Percentiles rank a stretch among this genome's conserved stretches.
Evolutionary conservation across 495 filamentous ascomycete genomes (phyloP).

Genomic region (Polyplosphaeria fusca): DNA sequence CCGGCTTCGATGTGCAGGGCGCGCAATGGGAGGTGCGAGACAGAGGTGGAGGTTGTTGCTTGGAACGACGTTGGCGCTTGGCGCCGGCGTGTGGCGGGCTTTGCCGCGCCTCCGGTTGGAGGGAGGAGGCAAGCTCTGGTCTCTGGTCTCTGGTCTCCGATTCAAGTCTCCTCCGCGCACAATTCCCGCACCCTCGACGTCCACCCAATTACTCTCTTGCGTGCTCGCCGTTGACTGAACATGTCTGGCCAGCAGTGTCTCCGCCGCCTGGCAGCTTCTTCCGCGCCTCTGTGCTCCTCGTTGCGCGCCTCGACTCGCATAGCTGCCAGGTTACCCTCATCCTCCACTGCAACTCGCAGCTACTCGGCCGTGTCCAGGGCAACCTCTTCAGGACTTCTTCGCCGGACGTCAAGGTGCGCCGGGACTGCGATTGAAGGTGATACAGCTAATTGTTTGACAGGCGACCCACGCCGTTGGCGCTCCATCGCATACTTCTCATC

Average conservation of each 20-base stretch:
- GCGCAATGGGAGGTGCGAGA: neutral
- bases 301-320: constrained; percentile 24
- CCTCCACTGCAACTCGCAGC: constrained; percentile 17
- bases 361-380: constrained; percentile 29
- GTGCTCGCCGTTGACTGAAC: neutral
- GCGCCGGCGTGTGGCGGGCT: constrained; percentile 17
- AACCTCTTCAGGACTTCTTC: constrained; percentile 16
- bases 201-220: constrained; percentile 3
- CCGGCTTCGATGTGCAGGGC: neutral
- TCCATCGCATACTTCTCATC: constrained; percentile 4
- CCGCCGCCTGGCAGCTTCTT: constrained; percentile 36
- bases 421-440: neutral
- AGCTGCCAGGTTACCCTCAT: constrained; percentile 15
- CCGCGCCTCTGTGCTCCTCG: constrained; percentile 16
- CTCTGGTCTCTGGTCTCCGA: neutral
- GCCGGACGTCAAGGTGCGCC: constrained; percentile 13
- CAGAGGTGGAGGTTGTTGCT: neutral
- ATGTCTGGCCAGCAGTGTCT: constrained; percentile 44
- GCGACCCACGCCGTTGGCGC: constrained; percentile 3
- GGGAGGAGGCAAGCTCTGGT: constrained; percentile 11
- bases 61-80: constrained; percentile 16
- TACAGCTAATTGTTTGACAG: constrained; percentile 3
- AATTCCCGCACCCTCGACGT: constrained; percentile 1
- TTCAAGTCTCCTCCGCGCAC: constrained; percentile 8
- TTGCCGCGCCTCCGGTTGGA: constrained; percentile 13